Base-by-base conservation (phyloP, 495 filamentous ascomycete genomes). In the Xylaria bambusicola region DNA sequence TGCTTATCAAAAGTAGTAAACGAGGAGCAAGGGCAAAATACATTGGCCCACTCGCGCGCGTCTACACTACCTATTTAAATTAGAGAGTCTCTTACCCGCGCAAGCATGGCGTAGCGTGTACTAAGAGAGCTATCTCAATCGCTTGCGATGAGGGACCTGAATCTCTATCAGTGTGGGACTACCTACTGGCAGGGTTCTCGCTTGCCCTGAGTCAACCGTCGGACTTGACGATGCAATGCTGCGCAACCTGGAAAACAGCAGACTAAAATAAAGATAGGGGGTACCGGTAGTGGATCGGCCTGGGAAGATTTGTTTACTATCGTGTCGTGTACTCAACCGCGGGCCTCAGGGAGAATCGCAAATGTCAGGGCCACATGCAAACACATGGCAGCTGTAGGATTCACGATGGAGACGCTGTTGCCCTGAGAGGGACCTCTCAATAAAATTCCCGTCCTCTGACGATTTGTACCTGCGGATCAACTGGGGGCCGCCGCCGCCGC, bases 391-490 rank as follows among this genome's bases (percentile, higher is more conserved):
- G 44, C 44, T n/a, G n/a, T n/a, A 47, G 44, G 44, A 23, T 47
- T n/a, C 44, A 47, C 17, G 44, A 47, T n/a, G n/a, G 20, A 5
- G n/a, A 17, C 5, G 41, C 41, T 4, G 41, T 6, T 15, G 10
- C 29, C 10, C 10, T 10, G 29, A 33, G 10, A 38, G 41, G n/a
- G 41, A 17, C 41, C 41, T 40, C 36, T 6, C 36, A 6, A 15
- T 17, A 15, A 40, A 15, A 40, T 27, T 9, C 24, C 26, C 40
- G 40, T 42, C 52, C 52, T 21, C 38, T 54, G 38, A 54, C 5
- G 38, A 44, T n/a, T 54, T 26, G 53, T 56, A 56, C 53, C 53
- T 56, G 53, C 53, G 41, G 40, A 56, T 56, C 41, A 56, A 36
- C 53, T 56, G 53, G 41, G 29, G 41, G 53, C 36, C 9, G 18